These are phyloP conservation scores for Botrytis hyacinthi DNA, from an alignment of 2,329 filamentous ascomycete species.

Conservation along the genomic window DNA sequence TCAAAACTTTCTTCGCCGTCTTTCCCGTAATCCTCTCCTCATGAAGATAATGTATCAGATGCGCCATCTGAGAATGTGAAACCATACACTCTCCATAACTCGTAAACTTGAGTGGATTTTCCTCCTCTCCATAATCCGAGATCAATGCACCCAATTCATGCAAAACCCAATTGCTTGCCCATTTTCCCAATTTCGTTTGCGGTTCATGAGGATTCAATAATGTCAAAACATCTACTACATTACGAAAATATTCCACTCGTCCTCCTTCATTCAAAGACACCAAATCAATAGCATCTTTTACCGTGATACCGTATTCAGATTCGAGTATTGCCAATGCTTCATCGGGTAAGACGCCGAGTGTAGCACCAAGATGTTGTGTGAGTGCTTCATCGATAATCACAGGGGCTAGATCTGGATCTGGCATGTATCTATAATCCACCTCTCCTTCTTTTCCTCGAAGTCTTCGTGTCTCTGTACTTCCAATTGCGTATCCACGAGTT, in stretches of 20 bases:
- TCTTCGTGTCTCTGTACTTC: conserved; percentile 74
- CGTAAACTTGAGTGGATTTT: conserved; percentile 32
- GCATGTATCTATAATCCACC: conserved; percentile 98
- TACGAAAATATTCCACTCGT: conserved; percentile 78
- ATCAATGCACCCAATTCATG: conserved; percentile 72
- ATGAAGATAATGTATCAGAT: conserved; percentile 46
- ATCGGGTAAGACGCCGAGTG: conserved; percentile 72
- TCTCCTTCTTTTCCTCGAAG: conserved; percentile 93
- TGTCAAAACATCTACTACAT: conserved; percentile 51
- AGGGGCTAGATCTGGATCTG: conserved; percentile 85
- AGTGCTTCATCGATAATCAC: conserved; percentile 72
- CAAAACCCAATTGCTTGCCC: conserved; percentile 66
- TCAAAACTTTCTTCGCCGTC: conserved; percentile 59
- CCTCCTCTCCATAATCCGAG: conserved; percentile 43
- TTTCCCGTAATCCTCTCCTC: conserved; percentile 49
- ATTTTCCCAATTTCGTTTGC: conserved; percentile 41
- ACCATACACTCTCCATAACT: conserved; percentile 33
- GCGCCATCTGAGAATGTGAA: conserved; percentile 39
- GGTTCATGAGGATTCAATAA: conserved; percentile 17
- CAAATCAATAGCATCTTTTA: conserved; percentile 81
- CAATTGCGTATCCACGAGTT: conserved; percentile 89
- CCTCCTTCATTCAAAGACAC: conserved; percentile 74
- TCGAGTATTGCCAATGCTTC: conserved; percentile 62
- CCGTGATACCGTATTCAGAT: conserved; percentile 62
- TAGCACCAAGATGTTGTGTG: conserved; percentile 59